Base-by-base conservation (phyloP, 2,329 filamentous ascomycete species). In the Xylaria sp. region DNA sequence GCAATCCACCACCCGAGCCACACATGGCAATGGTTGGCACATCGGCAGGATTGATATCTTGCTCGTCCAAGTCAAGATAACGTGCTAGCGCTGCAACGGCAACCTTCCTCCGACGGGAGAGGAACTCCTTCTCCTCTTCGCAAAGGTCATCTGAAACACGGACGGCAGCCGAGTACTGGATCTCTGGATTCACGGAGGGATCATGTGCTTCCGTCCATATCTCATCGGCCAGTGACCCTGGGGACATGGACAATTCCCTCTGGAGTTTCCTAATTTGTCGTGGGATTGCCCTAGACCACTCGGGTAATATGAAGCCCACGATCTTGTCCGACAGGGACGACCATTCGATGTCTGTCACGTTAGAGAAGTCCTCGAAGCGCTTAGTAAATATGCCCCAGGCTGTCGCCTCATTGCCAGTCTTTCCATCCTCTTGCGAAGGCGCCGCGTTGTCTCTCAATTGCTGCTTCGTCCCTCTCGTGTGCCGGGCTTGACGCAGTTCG, bases 161-260 rank as follows among this genome's bases (percentile, higher is more conserved):
- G 1, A 99, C 96, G 23, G 83, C 85, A 21, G 95, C 94, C 48
- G 93, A 88, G 82, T 91, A 93, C 37, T 88, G 83, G 66, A 98
- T 97, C 78, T 99, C 96, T 0, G 95, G 95, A 74, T 98, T 93
- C 70, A 92, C 84, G 57, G 89, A 84, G 0, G 94, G 89, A 77
- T 98, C 93, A 66, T 94, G 92, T 0, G 96, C 93, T 75, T 98
- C 95, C 71, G 86, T 85, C 96, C 96, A 98, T 67, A 99, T 96
- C 73, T 98, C 93, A 76, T 97, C 92, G 13, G 95, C 93, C 50
- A 99, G 83, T 0, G 94, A 97, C 1, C 94, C 95, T 0, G 93
- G 92, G 0, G 91, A 89, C 89, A 96, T 91, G 40, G 93, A 96
- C 18, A 98, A 84, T 81, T 98, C 95, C 25, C 88, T 88, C 78